These are phyloP conservation scores for Anethum foeniculum DNA, from an alignment of 140 eudicot species.

Conservation along the genomic window DNA sequence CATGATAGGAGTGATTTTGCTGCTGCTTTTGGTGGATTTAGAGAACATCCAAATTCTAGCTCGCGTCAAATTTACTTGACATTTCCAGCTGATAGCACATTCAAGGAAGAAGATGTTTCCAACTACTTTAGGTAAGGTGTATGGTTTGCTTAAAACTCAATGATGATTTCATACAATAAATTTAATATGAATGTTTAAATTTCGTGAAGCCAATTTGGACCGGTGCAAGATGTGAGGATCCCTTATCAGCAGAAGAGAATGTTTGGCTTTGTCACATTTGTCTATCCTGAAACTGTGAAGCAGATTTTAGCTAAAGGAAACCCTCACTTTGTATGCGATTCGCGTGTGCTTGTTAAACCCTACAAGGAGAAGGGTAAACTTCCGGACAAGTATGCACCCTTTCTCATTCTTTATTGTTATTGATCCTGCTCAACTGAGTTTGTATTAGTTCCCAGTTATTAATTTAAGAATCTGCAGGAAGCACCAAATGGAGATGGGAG, in stretches of 20 bases:
- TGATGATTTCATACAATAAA: background rate
- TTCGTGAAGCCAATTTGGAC: conserved; percentile 66
- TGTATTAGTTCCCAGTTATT: background rate
- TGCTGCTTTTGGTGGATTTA: conserved; percentile 34
- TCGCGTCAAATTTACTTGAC: conserved; percentile 80
- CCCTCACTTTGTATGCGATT: conserved; percentile 92
- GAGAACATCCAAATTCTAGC: conserved; percentile 42
- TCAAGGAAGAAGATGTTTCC: conserved; percentile 73
- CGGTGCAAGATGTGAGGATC: conserved; percentile 96
- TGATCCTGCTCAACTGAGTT: background rate
- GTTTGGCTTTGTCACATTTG: conserved; percentile 95
- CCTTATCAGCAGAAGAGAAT: conserved; percentile 98
- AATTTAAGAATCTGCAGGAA: conserved; percentile 40
- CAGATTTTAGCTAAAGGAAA: conserved; percentile 92
- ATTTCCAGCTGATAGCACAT: conserved; percentile 81
- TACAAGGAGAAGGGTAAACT: conserved; percentile 97
- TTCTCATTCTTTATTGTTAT: background rate
- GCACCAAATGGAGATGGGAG: conserved; percentile 78
- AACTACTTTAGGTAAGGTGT: conserved; percentile 58
- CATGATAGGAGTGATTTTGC: conserved; percentile 59
- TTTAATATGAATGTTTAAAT: background rate
- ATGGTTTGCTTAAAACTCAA: background rate
- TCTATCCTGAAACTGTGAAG: conserved; percentile 84
- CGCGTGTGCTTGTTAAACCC: conserved; percentile 96
- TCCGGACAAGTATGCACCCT: conserved; percentile 61